Evolutionary conservation across 75 land plant species (phyloP).

Genomic region (Larix kaempferi): DNA sequence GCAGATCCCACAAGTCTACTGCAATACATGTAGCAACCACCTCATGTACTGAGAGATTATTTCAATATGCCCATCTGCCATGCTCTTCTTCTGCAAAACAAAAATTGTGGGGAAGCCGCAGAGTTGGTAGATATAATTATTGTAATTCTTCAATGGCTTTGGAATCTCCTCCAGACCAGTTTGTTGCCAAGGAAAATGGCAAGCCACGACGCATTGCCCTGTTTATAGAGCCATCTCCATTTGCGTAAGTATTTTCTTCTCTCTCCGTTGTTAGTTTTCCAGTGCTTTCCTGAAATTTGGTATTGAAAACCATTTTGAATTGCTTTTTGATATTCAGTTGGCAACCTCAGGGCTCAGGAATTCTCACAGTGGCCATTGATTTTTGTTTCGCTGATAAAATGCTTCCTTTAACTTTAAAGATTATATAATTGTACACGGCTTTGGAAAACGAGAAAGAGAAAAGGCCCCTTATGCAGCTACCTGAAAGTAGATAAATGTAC

Average conservation of each 20-base stretch:
- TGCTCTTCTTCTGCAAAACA: not conserved
- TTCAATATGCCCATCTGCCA: not conserved
- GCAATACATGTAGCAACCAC: not conserved
- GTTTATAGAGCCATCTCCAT: conserved; percentile 99
- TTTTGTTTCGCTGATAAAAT: not conserved
- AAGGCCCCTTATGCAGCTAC: no score
- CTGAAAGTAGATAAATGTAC: no score
- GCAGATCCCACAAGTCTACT: not conserved
- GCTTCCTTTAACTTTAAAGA: not conserved
- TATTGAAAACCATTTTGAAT: not conserved
- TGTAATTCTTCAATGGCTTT: not conserved
- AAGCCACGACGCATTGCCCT: conserved; percentile 77
- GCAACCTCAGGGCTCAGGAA: not conserved
- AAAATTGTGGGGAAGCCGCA: no score
- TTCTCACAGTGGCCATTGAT: not conserved
- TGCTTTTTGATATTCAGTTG: not conserved
- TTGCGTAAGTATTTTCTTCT: conserved; percentile 67
- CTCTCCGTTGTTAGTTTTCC: no score
- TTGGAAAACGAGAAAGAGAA: no score
- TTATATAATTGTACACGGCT: not conserved
- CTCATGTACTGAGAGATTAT: not conserved
- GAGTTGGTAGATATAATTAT: not conserved
- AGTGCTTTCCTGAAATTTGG: not conserved
- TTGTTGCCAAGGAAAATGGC: conserved; percentile 4
- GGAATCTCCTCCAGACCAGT: conserved; percentile 3